phyloP scores from a whole-genome alignment of 164 flowering plant genomes.

The Sedum album region DNA sequence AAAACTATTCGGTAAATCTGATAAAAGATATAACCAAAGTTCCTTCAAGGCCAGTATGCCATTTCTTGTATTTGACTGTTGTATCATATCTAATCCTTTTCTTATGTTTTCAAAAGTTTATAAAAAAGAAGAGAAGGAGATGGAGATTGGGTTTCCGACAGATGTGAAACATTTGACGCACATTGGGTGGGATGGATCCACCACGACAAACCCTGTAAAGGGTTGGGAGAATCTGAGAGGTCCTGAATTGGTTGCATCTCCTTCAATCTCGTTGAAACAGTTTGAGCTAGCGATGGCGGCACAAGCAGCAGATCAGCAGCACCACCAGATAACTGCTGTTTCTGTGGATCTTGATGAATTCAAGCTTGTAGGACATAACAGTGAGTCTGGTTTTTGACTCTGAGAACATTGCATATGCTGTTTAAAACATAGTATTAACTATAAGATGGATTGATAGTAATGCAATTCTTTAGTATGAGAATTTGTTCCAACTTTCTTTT shows the following conservation, averaged over 20 bases:
- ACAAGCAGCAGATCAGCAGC: slow-evolving; percentile 11
- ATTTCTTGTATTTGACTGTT: background rate
- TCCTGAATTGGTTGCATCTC: slow-evolving; percentile 18
- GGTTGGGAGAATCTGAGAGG: slow-evolving; percentile 18
- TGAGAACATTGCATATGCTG: too few relatives aligned
- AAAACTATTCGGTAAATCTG: slow-evolving; percentile 22
- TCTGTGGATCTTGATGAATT: background rate
- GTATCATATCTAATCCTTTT: background rate
- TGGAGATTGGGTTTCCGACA: slow-evolving; percentile 32
- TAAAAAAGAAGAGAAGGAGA: slow-evolving; percentile 22
- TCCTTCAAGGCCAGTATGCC: background rate
- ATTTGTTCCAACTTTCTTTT: background rate
- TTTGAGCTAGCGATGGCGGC: slow-evolving; percentile 27
- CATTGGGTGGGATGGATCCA: slow-evolving; percentile 27
- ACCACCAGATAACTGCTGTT: background rate
- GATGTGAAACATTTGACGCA: slow-evolving; percentile 35
- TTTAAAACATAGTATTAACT: background rate
- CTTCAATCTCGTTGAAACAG: slow-evolving; percentile 21
- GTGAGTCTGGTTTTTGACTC: background rate
- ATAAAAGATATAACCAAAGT: background rate
- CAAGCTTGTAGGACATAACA: background rate
- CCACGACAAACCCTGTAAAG: slow-evolving; percentile 17
- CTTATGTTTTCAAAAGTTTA: slow-evolving; percentile 11
- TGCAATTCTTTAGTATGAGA: too few relatives aligned
- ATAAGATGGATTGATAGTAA: background rate